These are phyloP conservation scores for Hymenoscyphus linearis DNA, from an alignment of 2,329 filamentous ascomycete species.

Conservation along the genomic window DNA sequence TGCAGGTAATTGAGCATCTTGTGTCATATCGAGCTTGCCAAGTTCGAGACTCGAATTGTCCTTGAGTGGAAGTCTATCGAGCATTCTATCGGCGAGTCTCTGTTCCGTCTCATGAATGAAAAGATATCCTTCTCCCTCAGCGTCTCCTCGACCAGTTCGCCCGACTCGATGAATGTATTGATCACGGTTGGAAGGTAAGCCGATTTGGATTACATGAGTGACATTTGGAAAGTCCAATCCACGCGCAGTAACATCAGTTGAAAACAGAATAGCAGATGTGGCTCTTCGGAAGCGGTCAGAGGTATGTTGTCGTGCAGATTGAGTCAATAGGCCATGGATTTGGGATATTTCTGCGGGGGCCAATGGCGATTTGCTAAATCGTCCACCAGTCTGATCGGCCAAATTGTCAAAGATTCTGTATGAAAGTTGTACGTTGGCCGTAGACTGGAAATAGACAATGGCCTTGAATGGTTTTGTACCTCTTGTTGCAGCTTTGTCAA, in stretches of 20 bases:
- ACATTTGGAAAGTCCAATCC: constrained; percentile 82
- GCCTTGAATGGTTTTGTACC: constrained; percentile 65
- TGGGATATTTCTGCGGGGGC: constrained; percentile 25
- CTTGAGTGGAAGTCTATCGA: constrained; percentile 28
- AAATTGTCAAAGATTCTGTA: constrained; percentile 44
- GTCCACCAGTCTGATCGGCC: constrained; percentile 9
- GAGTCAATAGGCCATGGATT: constrained; percentile 80
- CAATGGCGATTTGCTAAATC: constrained; percentile 25
- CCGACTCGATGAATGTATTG: constrained; percentile 74
- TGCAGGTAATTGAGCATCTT: constrained; percentile 31
- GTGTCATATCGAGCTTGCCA: constrained; percentile 31
- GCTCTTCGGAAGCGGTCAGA: constrained; percentile 67
- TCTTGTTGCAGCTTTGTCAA: constrained; percentile 24
- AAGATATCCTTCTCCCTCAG: constrained; percentile 58
- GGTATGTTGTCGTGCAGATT: constrained; percentile 61
- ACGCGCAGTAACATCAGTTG: constrained; percentile 74
- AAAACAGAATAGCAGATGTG: constrained; percentile 61
- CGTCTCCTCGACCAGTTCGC: constrained; percentile 70
- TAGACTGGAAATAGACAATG: constrained; percentile 84
- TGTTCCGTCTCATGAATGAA: constrained; percentile 23
- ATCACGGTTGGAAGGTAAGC: constrained; percentile 57
- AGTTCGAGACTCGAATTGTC: constrained; percentile 24
- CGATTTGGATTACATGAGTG: constrained; percentile 70
- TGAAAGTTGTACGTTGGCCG: constrained; percentile 64
- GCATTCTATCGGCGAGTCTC: constrained; percentile 16